Conservation (phyloP, 2,329 filamentous ascomycete species). For the Penicillium freii region DNA sequence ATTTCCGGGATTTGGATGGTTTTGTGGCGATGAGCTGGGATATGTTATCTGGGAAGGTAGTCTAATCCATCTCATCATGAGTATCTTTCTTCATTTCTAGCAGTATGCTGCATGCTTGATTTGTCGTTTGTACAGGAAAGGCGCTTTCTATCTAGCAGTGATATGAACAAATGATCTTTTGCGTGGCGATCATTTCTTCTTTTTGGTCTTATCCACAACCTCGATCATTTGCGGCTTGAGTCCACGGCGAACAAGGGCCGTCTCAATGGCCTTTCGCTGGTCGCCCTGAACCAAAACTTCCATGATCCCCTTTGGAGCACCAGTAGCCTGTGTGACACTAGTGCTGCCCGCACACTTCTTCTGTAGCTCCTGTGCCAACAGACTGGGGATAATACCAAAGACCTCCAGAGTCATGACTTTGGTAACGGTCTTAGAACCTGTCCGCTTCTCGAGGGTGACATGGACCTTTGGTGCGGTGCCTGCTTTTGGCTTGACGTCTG, state of each 20-base stretch:
- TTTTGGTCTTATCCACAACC: conserved; percentile 66
- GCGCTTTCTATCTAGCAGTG: not conserved
- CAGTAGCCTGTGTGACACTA: conserved; percentile 60
- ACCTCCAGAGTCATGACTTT: conserved; percentile 61
- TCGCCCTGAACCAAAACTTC: conserved; percentile 68
- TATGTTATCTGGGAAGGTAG: too few species aligned
- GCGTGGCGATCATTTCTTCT: conserved; percentile 50
- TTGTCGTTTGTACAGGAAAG: not conserved
- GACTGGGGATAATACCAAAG: conserved; percentile 59
- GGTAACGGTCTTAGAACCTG: conserved; percentile 65
- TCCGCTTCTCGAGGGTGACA: conserved; percentile 62
- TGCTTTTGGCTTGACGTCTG: conserved; percentile 58
- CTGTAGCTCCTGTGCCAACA: conserved; percentile 64
- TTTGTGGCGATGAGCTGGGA: not conserved
- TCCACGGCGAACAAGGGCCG: conserved; percentile 59
- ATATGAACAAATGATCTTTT: too few species aligned
- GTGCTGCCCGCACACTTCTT: conserved; percentile 68
- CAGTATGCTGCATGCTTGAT: not conserved
- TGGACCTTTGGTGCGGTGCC: conserved; percentile 60
- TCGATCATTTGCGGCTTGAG: conserved; percentile 61
- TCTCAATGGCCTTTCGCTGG: conserved; percentile 60
- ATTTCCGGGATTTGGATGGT: not conserved
- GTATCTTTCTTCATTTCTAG: not conserved
- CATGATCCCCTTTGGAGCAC: conserved; percentile 63
- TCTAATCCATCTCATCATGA: not conserved